Base-by-base conservation (phyloP, 1,139 yeast species). In the Hanseniaspora uvarum region DNA sequence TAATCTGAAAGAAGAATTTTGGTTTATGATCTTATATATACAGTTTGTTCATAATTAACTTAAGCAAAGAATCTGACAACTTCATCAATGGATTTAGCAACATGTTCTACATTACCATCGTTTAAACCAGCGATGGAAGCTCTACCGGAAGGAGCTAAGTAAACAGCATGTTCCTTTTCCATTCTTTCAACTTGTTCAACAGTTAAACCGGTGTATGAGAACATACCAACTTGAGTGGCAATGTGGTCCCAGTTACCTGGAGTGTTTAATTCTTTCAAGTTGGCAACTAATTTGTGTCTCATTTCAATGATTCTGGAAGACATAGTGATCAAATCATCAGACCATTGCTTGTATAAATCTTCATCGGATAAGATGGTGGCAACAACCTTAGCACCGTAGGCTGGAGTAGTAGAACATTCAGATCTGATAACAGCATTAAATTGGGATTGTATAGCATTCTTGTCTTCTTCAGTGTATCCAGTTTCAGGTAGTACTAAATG, bases 231-330 rank as follows among this genome's bases (percentile, higher is more conserved):
- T 72, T 92, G 97, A 59, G 77, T 75, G 54, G 86, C 86, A 63
- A 92, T 86, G 70, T 89, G 97, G 61, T 83, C 86, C 98, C 98
- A 92, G 68, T 76, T 80, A 55, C 94, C 94, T 52, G 94, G 92
- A 48, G 97, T 87, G 14, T 78, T 76, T 59, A 86, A 77, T 49
- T 71, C 69, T 57, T 77, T 78, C 60, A 88, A 76, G 61, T 77
- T 75, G 57, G 73, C 72, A 68, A 83, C 79, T 63, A 92, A 77
- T 34, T 76, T 72, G 37, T 70, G 63, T 71, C 97, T 81, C 95
- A 88, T 88, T 59, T 75, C 66, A 60, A 74, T 75, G 68, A 92
- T 89, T 65, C 97, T 79, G 53, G 83, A 77, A 55, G 94, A 83
- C 98, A 92, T 92, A 50, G 86, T 83, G 61, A 80, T 70, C 72